Evolutionary conservation across 179 eudicot species (phyloP), one percentile per base, ranked within the genome.

Genomic region (Pouteria campechiana): DNA sequence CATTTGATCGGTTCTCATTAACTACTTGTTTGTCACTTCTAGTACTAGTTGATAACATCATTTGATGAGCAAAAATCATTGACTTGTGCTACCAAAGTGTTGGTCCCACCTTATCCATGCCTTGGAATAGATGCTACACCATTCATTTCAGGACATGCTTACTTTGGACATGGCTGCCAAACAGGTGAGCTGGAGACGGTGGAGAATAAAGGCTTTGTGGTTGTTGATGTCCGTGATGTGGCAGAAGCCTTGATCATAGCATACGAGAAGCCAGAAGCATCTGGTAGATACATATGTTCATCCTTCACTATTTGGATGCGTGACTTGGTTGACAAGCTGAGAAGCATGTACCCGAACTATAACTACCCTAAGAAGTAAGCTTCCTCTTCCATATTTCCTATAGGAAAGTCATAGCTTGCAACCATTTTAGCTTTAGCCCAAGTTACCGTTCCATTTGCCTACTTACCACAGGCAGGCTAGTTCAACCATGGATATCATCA

Each of bases 271-370:
- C 76, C 84, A n/a, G 72, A 73, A 58, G 67, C 84, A 6, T 60
- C 64, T 37, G 90, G 90, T 39, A 70, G 90, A 46, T 70, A 80
- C 28, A 46, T 73, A 42, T 80, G 90, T 50, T 55, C 73, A 7
- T 21, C 83, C 7, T 64, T 67, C 58, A 20, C n/a, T 3, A 21
- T 59, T 9, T 31, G 32, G 36, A 32, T 52, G 15, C 59, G 29
- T 24, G 83, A 55, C 34, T n/a, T 76, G 47, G 80, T 79, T 48
- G 78, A 70, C 28, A 73, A 63, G 50, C 47, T 79, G 51, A 60
- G 29, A 51, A 53, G 37, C 37, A 50, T 51, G 44, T 78, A 57
- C 55, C 81, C 86, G 15, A 35, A 57, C 51, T 64, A 67, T 31
- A 48, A 70, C 13, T 76, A 73, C 44, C 83, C 83, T 0, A 39